Conservation (phyloP, 148 eudicot genomes). For the Heliosperma pusillum region DNA sequence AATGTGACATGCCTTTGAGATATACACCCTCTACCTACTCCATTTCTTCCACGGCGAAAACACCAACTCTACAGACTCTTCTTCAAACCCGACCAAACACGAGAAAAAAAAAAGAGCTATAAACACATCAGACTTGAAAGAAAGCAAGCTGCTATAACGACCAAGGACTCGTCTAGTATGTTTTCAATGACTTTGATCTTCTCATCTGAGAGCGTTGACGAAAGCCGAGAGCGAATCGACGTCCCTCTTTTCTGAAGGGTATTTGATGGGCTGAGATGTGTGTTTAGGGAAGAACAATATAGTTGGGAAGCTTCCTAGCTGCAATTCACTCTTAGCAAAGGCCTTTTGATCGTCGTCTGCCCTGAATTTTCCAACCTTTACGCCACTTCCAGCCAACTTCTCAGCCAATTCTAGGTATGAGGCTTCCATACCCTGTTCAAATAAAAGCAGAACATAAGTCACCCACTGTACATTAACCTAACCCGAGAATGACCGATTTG, state of each 20-base stretch:
- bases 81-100: conserved; percentile 8
- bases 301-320: conserved; percentile 83
- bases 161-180: conserved; percentile 22
- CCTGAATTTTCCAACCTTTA: conserved; percentile 78
- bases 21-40: conserved; percentile 14
- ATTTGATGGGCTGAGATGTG: conserved; percentile 66
- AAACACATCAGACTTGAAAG: conserved; percentile 13
- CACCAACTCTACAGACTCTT: conserved; percentile 1
- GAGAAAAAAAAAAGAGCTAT: not conserved
- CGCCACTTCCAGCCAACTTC: conserved; percentile 60
- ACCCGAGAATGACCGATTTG: no score
- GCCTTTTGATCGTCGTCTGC: conserved; percentile 84
- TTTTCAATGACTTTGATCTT: no score
- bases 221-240: conserved; percentile 77
- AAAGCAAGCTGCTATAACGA: conserved; percentile 4
- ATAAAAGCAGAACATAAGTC: not conserved
- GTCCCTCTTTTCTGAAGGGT: conserved; percentile 85
- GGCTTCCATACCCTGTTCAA: conserved; percentile 70
- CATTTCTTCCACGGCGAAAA: conserved; percentile 4
- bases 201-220: conserved; percentile 67
- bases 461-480: no score
- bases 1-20: conserved; percentile 1
- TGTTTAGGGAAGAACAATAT: conserved; percentile 83
- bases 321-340: conserved; percentile 70
- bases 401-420: conserved; percentile 76